Base-by-base conservation (phyloP, 106 monocot genomes). In the Triglochin maritima region DNA sequence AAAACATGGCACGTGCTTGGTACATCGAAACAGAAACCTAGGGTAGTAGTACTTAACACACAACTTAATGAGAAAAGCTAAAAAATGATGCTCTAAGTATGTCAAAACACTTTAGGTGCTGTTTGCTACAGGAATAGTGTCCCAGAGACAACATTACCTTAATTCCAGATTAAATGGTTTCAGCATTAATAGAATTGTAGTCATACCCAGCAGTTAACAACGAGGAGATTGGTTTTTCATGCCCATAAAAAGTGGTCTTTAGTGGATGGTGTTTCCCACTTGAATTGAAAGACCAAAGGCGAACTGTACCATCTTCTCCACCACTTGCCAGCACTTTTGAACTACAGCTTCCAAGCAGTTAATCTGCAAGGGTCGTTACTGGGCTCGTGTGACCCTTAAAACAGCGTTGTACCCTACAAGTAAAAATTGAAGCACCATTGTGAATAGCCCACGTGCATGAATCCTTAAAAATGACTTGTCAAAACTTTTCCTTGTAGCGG, bases 261-360 rank as follows among this genome's bases (percentile, higher is more conserved):
- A 64, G 87, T 60, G 87, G 74, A 59, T 80, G 80, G 59, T 64
- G 54, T 66, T 82, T 87, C 41, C 77, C 74, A 69, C 71, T 77
- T 29, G 79, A 71, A 65, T 71, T 72, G 54, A 87, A 60, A 4
- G 82, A 87, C 91, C 91, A 92, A 53, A 92, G 65, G 52, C 80
- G 81, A 71, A 92, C 74, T 7, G 82, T 92, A 54, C 84, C 82
- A 83, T 92, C 91, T 78, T 92, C 91, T 9, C 82, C 91, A 65
- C 91, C 91, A 85, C 87, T 92, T 55, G 87, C 84, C 62, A 92
- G 82, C n/a, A 92, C 58, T 72, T 87, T 87, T 50, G 68, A 42
- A 44, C 73, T 78, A 68, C 64, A 78, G 46, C 75, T 59, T 4
- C 84, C 87, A 46, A 92, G 79, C 62, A 92, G 78, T 66, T 66